Evolutionary conservation across 108 stramenopile species (phyloP).

Genomic region (Hondaea fermentalgiana): DNA sequence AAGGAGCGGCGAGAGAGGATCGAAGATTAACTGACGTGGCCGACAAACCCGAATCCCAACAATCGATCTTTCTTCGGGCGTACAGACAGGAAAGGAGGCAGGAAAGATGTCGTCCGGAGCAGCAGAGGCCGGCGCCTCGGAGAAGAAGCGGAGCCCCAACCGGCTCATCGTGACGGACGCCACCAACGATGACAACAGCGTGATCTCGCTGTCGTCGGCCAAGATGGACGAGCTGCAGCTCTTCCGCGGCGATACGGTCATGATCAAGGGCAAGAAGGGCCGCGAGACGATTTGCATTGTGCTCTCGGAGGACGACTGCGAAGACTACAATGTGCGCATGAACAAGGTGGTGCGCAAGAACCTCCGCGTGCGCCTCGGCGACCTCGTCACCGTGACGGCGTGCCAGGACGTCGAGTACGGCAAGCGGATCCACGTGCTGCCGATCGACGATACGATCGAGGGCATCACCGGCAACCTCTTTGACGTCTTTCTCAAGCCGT

Average conservation of each 20-base stretch:
- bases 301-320: constrained; percentile 87
- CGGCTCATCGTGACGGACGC: constrained; percentile 98
- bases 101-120: too few relatives aligned
- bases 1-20: too few relatives aligned
- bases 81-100: too few relatives aligned
- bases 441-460: constrained; percentile 97
- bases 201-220: constrained; percentile 63
- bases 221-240: constrained; percentile 95
- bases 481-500: constrained; percentile 99
- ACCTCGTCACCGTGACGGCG: constrained; percentile 84
- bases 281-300: constrained; percentile 97
- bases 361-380: constrained; percentile 84
- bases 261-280: constrained; percentile 98
- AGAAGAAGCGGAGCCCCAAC: constrained; percentile 94
- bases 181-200: constrained; percentile 97
- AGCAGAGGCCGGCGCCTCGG: not conserved
- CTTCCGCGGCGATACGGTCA: constrained; percentile 95
- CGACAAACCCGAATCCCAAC: too few relatives aligned
- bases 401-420: constrained; percentile 97
- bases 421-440: constrained; percentile 93
- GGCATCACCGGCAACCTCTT: constrained; percentile 97
- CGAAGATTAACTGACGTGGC: too few relatives aligned
- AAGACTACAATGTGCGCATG: constrained; percentile 91
- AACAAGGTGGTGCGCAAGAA: constrained; percentile 99
- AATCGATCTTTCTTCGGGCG: too few relatives aligned